phyloP scores from a whole-genome alignment of 208 protist genomes.

The Wallacemonas sp. region DNA sequence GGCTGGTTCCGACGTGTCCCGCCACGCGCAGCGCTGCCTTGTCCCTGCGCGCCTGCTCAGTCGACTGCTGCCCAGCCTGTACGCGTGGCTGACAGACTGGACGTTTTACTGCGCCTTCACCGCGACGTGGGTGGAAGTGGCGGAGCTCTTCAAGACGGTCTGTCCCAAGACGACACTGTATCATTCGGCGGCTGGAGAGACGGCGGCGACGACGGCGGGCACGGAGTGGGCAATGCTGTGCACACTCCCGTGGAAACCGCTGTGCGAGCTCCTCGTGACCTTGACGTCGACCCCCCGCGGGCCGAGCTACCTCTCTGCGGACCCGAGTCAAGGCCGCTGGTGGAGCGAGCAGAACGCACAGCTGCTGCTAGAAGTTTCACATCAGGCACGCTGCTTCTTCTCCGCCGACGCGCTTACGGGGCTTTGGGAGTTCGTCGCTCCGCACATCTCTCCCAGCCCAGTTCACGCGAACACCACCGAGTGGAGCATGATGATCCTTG shows the following conservation, averaged over 20 bases:
- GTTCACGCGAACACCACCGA: background rate
- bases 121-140: constrained; percentile 37
- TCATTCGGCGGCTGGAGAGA: background rate
- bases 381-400: background rate
- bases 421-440: background rate
- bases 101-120: constrained; percentile 33
- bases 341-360: too few relatives aligned
- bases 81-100: constrained; percentile 62
- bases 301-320: background rate
- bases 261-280: constrained; percentile 38
- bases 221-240: constrained; percentile 12
- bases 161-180: background rate
- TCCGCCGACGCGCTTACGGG: background rate
- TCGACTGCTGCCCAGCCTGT: constrained; percentile 52
- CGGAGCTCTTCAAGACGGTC: constrained; percentile 24
- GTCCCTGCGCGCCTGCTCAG: constrained; percentile 40
- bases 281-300: background rate
- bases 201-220: background rate
- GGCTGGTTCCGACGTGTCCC: background rate
- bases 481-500: background rate
- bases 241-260: constrained; percentile 62
- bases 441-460: background rate
- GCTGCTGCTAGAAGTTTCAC: background rate
- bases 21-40: background rate
- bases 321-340: background rate